phyloP scores from a whole-genome alignment of 305 asterid genomes.

The Solanum hybrid region DNA sequence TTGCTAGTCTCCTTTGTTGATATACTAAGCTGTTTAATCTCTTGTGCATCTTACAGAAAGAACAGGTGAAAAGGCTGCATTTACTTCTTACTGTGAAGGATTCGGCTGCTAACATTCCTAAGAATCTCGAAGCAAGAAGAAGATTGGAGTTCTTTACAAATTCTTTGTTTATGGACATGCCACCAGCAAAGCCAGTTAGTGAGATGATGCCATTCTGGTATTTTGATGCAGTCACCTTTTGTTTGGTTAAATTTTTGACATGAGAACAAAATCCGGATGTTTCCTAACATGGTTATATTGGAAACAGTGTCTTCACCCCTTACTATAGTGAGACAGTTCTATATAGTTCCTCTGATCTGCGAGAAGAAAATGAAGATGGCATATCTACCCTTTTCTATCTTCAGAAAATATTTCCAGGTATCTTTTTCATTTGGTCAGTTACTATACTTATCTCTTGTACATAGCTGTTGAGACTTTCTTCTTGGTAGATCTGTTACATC shows the following conservation, averaged over 20 bases:
- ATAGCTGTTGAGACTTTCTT: background rate
- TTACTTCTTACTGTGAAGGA: slow-evolving; percentile 96
- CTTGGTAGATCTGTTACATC: background rate
- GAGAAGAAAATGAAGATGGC: slow-evolving; percentile 97
- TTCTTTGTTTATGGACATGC: slow-evolving; percentile 95
- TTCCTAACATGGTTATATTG: slow-evolving; percentile 20
- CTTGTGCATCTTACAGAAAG: slow-evolving; percentile 47
- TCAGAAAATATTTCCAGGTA: slow-evolving; percentile 97
- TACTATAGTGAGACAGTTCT: slow-evolving; percentile 99
- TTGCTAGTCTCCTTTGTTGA: background rate
- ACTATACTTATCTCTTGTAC: background rate
- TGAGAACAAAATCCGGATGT: slow-evolving; percentile 15
- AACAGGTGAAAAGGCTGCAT: slow-evolving; percentile 94
- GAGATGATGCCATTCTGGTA: slow-evolving; percentile 98
- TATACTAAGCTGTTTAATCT: slow-evolving; percentile 2
- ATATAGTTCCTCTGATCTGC: slow-evolving; percentile 84
- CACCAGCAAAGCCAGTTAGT: slow-evolving; percentile 80
- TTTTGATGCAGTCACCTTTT: background rate
- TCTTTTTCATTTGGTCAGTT: slow-evolving; percentile 5
- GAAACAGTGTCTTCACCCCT: slow-evolving; percentile 91
- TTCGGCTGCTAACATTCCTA: slow-evolving; percentile 90
- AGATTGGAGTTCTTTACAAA: slow-evolving; percentile 83
- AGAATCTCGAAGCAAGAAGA: slow-evolving; percentile 96
- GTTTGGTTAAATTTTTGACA: slow-evolving; percentile 10
- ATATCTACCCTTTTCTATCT: slow-evolving; percentile 90